Conservation (phyloP, 148 eudicot genomes). For the Dianthus caryophyllus region DNA sequence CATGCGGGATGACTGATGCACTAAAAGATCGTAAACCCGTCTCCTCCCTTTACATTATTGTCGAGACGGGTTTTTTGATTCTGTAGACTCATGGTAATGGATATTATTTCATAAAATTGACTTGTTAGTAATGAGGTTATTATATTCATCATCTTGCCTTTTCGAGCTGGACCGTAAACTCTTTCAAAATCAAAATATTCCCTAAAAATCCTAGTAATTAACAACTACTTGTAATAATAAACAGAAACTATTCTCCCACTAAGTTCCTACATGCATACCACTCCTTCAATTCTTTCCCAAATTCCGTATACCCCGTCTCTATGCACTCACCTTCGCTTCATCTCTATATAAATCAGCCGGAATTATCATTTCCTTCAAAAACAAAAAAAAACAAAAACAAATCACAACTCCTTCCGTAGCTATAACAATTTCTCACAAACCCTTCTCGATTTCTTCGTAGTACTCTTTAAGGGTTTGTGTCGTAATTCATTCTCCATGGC, state of each 20-base stretch:
- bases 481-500: constrained; percentile 28
- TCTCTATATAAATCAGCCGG: constrained; percentile 9
- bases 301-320: not conserved
- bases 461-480: not conserved
- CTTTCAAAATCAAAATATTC: not conserved
- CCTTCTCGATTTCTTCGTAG: not conserved
- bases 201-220: not conserved
- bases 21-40: too few relatives aligned
- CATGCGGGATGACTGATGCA: not conserved
- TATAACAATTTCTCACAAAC: too few relatives aligned
- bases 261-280: constrained; percentile 19
- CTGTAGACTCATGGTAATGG: too few relatives aligned
- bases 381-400: not conserved
- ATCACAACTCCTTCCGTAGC: not conserved
- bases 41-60: too few relatives aligned
- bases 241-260: constrained; percentile 6
- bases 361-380: not conserved
- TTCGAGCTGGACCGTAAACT: not conserved
- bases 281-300: constrained; percentile 11
- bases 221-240: not conserved
- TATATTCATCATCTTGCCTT: not conserved
- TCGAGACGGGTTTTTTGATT: too few relatives aligned
- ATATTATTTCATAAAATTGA: not conserved
- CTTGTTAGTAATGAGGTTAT: not conserved
- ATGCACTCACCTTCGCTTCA: not conserved